phyloP scores from a whole-genome alignment of 805 yeast species.

The Starmerella cellae region DNA sequence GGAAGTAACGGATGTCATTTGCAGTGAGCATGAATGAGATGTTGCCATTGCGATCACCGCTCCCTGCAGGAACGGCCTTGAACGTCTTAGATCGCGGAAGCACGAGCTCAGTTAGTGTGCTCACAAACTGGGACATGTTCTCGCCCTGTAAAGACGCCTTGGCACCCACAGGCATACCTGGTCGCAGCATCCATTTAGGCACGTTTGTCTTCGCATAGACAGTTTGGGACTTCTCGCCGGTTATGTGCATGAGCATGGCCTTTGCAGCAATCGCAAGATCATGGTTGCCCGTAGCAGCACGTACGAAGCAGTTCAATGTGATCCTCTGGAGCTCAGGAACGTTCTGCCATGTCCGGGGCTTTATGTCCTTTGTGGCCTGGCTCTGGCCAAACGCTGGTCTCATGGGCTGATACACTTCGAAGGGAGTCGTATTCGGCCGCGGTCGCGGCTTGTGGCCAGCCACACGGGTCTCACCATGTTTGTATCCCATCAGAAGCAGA shows the following conservation, averaged over 20 bases:
- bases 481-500: slow-evolving; percentile 60
- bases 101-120: slow-evolving; percentile 81
- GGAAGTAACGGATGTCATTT: slow-evolving; percentile 69
- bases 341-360: slow-evolving; percentile 51
- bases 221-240: slow-evolving; percentile 73
- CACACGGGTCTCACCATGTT: slow-evolving; percentile 37
- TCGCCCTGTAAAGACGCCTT: slow-evolving; percentile 63
- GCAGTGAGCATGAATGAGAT: slow-evolving; percentile 71
- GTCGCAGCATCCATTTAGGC: slow-evolving; percentile 73
- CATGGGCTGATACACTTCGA: slow-evolving; percentile 69
- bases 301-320: slow-evolving; percentile 62
- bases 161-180: slow-evolving; percentile 86
- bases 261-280: slow-evolving; percentile 65
- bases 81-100: slow-evolving; percentile 86
- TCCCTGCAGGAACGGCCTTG: slow-evolving; percentile 55
- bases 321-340: slow-evolving; percentile 62
- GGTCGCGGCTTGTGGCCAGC: slow-evolving; percentile 59
- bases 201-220: slow-evolving; percentile 67
- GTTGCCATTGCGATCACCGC: slow-evolving; percentile 81
- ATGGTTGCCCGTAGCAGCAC: slow-evolving; percentile 44
- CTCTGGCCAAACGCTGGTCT: slow-evolving; percentile 64
- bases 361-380: slow-evolving; percentile 60
- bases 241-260: slow-evolving; percentile 78
- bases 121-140: slow-evolving; percentile 70
- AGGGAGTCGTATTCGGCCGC: slow-evolving; percentile 84